These are phyloP conservation scores for Takakia lepidozioides DNA, from an alignment of 225 moss, liverwort and hornwort species.

Conservation along the genomic window DNA sequence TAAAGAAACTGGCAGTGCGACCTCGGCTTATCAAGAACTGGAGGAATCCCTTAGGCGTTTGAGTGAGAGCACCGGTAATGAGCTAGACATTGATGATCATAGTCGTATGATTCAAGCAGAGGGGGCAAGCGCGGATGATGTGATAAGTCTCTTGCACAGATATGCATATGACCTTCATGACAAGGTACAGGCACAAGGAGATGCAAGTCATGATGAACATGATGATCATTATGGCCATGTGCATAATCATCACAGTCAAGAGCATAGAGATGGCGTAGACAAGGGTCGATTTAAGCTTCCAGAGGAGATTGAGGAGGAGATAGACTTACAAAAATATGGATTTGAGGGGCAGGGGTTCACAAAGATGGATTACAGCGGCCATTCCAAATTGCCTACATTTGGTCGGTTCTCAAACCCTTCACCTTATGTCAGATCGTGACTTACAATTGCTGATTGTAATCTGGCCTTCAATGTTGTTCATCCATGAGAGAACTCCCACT, in stretches of 20 bases:
- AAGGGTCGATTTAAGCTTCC: constrained; percentile 30
- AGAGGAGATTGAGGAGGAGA: constrained; percentile 70
- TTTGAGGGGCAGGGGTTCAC: constrained; percentile 25
- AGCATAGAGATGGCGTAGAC: constrained; percentile 14
- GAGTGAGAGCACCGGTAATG: constrained; percentile 13
- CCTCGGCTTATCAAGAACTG: too few relatives aligned
- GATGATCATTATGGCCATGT: constrained; percentile 13
- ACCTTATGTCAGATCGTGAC: too few relatives aligned
- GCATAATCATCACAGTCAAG: constrained; percentile 14
- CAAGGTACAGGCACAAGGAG: constrained; percentile 18
- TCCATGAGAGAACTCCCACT: too few relatives aligned
- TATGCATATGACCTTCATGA: constrained; percentile 40
- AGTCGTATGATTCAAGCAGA: constrained; percentile 16
- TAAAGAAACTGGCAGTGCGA: too few relatives aligned
- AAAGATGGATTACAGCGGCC: constrained; percentile 28
- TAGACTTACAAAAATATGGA: constrained; percentile 44
- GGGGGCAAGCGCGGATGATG: constrained; percentile 25
- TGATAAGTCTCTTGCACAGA: constrained; percentile 41
- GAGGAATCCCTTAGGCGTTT: constrained; percentile 29
- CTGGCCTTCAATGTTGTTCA: too few relatives aligned
- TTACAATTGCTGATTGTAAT: background rate
- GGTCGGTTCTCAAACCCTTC: constrained; percentile 25
- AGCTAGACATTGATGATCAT: constrained; percentile 11
- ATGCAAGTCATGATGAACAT: background rate
- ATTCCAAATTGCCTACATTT: constrained; percentile 16